Base-by-base conservation (phyloP, 2,329 filamentous ascomycete species). In the Chaetomium sp. region DNA sequence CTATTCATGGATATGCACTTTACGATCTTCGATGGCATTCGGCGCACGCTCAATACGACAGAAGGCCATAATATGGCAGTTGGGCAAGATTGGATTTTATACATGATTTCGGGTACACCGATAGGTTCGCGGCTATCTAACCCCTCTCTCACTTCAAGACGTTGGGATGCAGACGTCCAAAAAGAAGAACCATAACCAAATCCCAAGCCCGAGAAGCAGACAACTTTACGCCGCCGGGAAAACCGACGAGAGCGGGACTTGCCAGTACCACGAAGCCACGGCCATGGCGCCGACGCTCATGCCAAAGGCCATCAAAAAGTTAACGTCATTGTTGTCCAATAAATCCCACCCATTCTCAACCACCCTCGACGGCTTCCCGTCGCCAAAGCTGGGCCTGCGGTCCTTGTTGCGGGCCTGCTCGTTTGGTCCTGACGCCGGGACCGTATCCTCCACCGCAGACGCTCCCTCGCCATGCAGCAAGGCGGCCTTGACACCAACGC, bases 241-340 rank as follows among this genome's bases (percentile, higher is more conserved):
- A 6, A 62, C 63, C 19, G 68, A 68, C 50, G 42, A 60, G 16
- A 87, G 72, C 7, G 85, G 82, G 27, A 88, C 72, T 4, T 77
- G 80, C 87, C 87, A 90, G 65, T 84, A 82, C 84, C 82, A 87
- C 53, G 82, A 78, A 33, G 85, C 87, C 38, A 86, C 77, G 0
- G 79, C 80, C 86, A 98, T 96, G 4, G 88, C 90, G 4, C 89
- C 86, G 21, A 93, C 69, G 74, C 91, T 97, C 85, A 96, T 93
- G 4, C 82, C 82, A 16, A 86, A 83, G 0, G 94, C 93, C 94
- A 97, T 98, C 63, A 94, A 76, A 64, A 97, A 86, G 76, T 99
- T 99, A 71, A 99, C 93, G 62, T 91, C 90, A 76, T 99, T 99
- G 77, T 99, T 99, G 77, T 96, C 93, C 64, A 99, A 80, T 67